Base-by-base conservation (phyloP, 2,329 filamentous ascomycete genomes). In the Pestalotiopsis sp. region DNA sequence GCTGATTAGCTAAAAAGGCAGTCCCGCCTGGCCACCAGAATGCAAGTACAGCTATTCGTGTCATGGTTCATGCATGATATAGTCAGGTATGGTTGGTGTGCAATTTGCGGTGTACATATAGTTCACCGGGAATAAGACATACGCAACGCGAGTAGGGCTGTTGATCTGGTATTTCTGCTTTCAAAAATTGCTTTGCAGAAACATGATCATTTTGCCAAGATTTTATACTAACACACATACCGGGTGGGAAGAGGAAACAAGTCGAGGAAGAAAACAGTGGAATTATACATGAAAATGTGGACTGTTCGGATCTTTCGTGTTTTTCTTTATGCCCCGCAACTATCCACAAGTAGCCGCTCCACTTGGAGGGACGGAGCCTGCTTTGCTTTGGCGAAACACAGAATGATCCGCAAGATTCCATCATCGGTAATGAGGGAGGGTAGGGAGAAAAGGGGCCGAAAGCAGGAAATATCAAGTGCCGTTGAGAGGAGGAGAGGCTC, bases 261-360 rank as follows among this genome's bases (percentile, higher is more conserved):
- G 30, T 35, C 9, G 30, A 11, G 22, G 20, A 52, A 52, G 17
- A 17, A 52, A 9, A 17, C 17, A 52, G 44, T 52, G 44, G 17
- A 22, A 52, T 9, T 52, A 5, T 9, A 7, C 7, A 52, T n/a
- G 7, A 7, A 35, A 35, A 9, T n/a, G 44, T 52, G 44, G 44
- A 14, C 44, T 52, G 44, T 3, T n/a, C 20, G 44, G 14, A 9
- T 52, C 44, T 52, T 20, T 52, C 14, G 14, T 2, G 9, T 52
- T 52, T 52, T 52, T 9, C 20, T 52, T n/a, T 52, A 3, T 13
- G 58, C 58, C 58, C 58, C 58, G 58, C 58, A 20, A 35, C 58
- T 61, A 61, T 61, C 58, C 58, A 61, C 58, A 39, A 20, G 58
- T 61, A 61, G n/a, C 35, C 58, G 58, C n/a, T 52, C 44, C 26